phyloP scores from a whole-genome alignment of 306 rosid genomes.

The Vigna unguiculata region DNA sequence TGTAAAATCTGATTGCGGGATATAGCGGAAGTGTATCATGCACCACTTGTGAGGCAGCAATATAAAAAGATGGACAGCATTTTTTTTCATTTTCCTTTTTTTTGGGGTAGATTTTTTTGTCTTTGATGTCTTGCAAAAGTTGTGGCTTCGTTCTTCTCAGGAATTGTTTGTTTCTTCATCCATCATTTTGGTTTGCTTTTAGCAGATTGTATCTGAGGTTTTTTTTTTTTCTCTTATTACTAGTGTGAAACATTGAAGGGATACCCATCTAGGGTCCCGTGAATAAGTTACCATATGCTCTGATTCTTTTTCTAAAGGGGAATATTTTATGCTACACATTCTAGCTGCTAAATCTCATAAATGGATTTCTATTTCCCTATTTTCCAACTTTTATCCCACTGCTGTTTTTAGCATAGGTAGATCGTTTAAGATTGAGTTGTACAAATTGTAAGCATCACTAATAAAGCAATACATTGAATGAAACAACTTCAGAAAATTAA shows the following conservation, averaged over 20 bases:
- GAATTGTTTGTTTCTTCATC: constrained; percentile 63
- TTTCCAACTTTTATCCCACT: too few relatives aligned
- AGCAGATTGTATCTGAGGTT: constrained; percentile 71
- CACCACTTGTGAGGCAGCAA: constrained; percentile 84
- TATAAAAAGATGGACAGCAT: constrained; percentile 57
- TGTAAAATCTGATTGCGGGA: constrained; percentile 99
- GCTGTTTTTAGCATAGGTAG: too few relatives aligned
- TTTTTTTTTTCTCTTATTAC: constrained; percentile 63
- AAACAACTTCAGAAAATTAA: constrained; percentile 5
- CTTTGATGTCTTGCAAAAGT: constrained; percentile 65
- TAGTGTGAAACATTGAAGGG: constrained; percentile 85
- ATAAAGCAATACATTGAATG: neutral
- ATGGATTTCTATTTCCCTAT: constrained; percentile 21
- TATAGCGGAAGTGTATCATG: constrained; percentile 92
- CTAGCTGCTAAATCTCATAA: constrained; percentile 23
- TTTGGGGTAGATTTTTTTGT: constrained; percentile 58
- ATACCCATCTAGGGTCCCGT: constrained; percentile 75
- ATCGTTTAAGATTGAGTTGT: neutral
- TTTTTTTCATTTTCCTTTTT: constrained; percentile 17
- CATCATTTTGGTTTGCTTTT: constrained; percentile 64
- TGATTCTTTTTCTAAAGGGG: constrained; percentile 54
- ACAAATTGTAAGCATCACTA: neutral
- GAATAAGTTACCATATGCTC: constrained; percentile 69
- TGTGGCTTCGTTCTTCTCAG: constrained; percentile 70
- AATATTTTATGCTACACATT: constrained; percentile 49